A percentile compares a stretch with the other conserved stretches of the same genome.
These are phyloP conservation scores for Aphanomyces invadans DNA, from an alignment of 352 stramenopile genomes.

Conservation along the genomic window DNA sequence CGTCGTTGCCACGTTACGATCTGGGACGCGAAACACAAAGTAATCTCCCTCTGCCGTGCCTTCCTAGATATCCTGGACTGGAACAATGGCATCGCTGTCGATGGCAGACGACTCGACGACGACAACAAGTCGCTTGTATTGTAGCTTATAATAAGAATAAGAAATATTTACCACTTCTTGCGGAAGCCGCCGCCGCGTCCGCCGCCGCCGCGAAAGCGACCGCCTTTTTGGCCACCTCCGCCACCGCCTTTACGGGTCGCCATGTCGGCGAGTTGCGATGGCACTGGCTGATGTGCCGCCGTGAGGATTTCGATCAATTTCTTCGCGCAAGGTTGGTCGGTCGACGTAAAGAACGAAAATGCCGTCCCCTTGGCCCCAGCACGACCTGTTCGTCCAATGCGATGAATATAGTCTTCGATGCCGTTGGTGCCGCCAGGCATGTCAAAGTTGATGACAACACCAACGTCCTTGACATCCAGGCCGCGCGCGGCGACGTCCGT, in stretches of 20 bases:
- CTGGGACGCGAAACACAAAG: too few species aligned
- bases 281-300: slow-evolving; percentile 11
- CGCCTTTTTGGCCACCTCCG: neutral
- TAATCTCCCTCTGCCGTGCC: too few species aligned
- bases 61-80: too few species aligned
- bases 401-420: slow-evolving; percentile 93
- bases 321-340: slow-evolving; percentile 96
- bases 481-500: slow-evolving; percentile 91
- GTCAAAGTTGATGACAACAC: slow-evolving; percentile 87
- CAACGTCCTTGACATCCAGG: slow-evolving; percentile 94
- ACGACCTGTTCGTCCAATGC: slow-evolving; percentile 90
- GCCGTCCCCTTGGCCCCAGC: slow-evolving; percentile 87
- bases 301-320: slow-evolving; percentile 48
- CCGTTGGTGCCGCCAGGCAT: slow-evolving; percentile 87
- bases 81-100: too few species aligned
- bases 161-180: slow-evolving; percentile 9
- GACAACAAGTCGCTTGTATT: too few species aligned
- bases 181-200: slow-evolving; percentile 4
- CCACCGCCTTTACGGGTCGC: neutral
- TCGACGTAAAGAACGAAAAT: slow-evolving; percentile 98
- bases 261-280: neutral
- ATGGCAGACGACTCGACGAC: too few species aligned
- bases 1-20: too few species aligned
- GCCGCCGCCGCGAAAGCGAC: neutral
- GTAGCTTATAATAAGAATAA: slow-evolving; percentile 2